phyloP scores from a whole-genome alignment of 495 filamentous ascomycete species.

The Xylaria nigripes region DNA sequence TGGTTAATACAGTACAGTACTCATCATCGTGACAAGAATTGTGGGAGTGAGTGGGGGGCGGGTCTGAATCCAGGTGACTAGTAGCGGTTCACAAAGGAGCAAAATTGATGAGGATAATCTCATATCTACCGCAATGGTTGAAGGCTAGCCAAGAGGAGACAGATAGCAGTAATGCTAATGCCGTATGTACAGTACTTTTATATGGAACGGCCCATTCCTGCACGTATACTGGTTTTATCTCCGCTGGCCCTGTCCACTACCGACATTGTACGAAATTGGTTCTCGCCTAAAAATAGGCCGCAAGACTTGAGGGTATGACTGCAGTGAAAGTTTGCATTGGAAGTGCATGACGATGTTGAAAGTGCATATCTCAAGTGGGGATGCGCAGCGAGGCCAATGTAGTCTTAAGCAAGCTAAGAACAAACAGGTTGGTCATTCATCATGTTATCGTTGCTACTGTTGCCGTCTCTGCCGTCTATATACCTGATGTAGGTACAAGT shows the following conservation, averaged over 20 bases:
- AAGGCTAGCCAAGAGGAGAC: conserved; percentile 1
- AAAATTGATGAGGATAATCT: background rate
- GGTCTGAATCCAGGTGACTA: background rate
- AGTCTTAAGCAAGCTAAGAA: background rate
- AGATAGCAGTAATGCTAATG: background rate
- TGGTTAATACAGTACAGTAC: background rate
- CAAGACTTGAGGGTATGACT: background rate
- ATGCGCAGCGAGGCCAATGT: conserved; percentile 1
- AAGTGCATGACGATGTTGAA: conserved; percentile 1
- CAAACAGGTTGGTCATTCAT: background rate
- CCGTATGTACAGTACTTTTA: background rate
- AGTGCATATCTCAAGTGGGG: conserved; percentile 2
- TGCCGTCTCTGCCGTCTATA: background rate
- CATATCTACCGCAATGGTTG: background rate
- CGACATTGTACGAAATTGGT: background rate
- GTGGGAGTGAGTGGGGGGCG: background rate
- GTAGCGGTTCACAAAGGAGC: conserved; percentile 6
- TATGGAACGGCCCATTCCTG: conserved; percentile 6
- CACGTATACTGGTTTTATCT: background rate
- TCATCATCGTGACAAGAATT: conserved; percentile 1
- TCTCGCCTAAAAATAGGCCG: background rate
- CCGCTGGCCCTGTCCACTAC: background rate
- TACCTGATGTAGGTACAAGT: too few species aligned
- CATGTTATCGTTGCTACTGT: background rate
- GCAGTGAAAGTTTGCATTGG: background rate